These are phyloP conservation scores for Paracoccidioides lutzii DNA, from an alignment of 2,329 filamentous ascomycete genomes.

Conservation along the genomic window DNA sequence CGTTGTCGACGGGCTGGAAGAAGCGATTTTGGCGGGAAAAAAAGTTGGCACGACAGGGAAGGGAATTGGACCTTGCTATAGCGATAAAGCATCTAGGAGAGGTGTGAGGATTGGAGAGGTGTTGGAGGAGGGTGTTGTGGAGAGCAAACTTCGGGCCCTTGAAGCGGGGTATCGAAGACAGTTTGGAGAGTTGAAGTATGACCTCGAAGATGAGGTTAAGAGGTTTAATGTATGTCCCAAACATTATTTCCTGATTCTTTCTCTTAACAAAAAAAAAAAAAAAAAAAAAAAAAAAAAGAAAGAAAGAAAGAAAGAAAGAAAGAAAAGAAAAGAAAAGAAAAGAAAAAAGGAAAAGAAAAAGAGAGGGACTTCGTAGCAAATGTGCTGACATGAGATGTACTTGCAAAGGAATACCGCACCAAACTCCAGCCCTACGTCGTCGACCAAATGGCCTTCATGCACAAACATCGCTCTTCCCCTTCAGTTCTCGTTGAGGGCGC, in stretches of 20 bases:
- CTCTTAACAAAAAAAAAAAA: too few species aligned
- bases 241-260: background rate
- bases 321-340: background rate
- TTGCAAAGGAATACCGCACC: constrained; percentile 23
- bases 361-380: background rate
- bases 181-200: constrained; percentile 47
- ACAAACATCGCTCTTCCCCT: constrained; percentile 40
- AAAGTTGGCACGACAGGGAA: constrained; percentile 39
- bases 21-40: constrained; percentile 31
- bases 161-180: constrained; percentile 43
- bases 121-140: constrained; percentile 43
- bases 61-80: constrained; percentile 47
- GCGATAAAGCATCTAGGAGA: constrained; percentile 47
- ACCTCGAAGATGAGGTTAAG: constrained; percentile 46
- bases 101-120: constrained; percentile 48
- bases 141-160: constrained; percentile 41
- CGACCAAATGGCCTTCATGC: constrained; percentile 40
- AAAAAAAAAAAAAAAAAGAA: background rate
- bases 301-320: too few species aligned
- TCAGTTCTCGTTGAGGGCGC: constrained; percentile 51
- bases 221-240: constrained; percentile 38
- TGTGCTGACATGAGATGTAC: constrained; percentile 8
- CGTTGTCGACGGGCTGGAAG: constrained; percentile 31
- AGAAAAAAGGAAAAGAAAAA: too few species aligned
- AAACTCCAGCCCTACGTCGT: constrained; percentile 27